Evolutionary conservation across 345 rosid species (phyloP), one percentile per base, ranked within the genome.

Genomic region (Salix koriyanagi): DNA sequence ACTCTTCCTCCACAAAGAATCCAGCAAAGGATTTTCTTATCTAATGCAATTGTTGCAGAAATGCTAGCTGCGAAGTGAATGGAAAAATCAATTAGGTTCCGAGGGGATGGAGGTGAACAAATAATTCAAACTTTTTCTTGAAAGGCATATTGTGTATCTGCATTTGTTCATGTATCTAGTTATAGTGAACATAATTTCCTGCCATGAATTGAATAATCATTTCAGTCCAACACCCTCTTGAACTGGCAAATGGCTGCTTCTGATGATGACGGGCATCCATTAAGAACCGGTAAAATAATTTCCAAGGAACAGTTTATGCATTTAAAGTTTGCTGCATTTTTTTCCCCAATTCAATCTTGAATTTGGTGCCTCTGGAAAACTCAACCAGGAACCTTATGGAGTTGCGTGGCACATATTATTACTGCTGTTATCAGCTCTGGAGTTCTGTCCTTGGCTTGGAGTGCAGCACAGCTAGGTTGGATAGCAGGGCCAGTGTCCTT

Each of bases 401-500:
- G 82, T 41, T 75, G 82, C 28, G 28, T 80, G 0, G 91, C 91
- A 9, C 88, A 88, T 78, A 85, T 88, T 67, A 86, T 88, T 4
- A 86, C 91, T 5, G 87, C 84, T 6, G 89, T 85, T 2, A 84
- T 88, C 13, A 89, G 91, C 9, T 69, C 89, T 6, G 89, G 91
- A 58, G 88, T 88, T 30, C 77, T 88, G 67, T 91, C 93, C 6
- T 73, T 88, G 75, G 89, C 93, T 44, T 91, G 96, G 96, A 80
- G 89, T 16, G 75, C 82, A 13, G 81, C 96, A 4, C 96, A 91
- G 76, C 82, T 91, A 12, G 96, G 96, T 30, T 91, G 96, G 96
- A 82, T 91, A 64, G 93, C 82, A 14, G 93, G 93, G 15, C 96
- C 96, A 2, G 34, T 65, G 30, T 44, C 74, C 32, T 30, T 89